Conservation (phyloP, 495 filamentous ascomycete genomes). For the Xylaria palmicola region DNA sequence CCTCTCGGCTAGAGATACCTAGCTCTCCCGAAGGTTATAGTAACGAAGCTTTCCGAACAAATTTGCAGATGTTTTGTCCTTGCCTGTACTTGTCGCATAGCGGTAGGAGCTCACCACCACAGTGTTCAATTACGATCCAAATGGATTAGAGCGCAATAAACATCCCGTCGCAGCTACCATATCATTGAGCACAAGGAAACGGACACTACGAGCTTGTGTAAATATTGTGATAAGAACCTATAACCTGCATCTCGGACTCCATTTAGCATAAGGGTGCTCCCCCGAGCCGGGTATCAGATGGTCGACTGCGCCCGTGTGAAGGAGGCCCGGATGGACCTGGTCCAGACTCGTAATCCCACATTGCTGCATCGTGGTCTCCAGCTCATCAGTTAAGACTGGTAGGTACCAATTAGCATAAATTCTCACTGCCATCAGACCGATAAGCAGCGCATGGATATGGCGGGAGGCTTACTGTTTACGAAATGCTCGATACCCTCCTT, state of each 20-base stretch:
- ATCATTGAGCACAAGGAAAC: background rate
- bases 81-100: background rate
- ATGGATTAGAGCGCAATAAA: too few relatives aligned
- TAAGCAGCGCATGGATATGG: background rate
- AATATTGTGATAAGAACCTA: background rate
- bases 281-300: slow-evolving; percentile 59
- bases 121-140: too few relatives aligned
- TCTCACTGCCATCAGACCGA: background rate
- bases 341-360: slow-evolving; percentile 69
- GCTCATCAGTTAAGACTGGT: slow-evolving; percentile 71
- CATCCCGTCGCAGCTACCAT: background rate
- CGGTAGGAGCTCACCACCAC: too few relatives aligned
- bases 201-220: background rate
- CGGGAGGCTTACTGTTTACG: slow-evolving; percentile 48
- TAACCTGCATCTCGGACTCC: slow-evolving; percentile 36
- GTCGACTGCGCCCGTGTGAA: slow-evolving; percentile 72
- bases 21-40: too few relatives aligned
- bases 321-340: slow-evolving; percentile 65
- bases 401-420: slow-evolving; percentile 5
- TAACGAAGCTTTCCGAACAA: too few relatives aligned
- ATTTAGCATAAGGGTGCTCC: slow-evolving; percentile 64
- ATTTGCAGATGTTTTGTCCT: background rate
- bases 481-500: slow-evolving; percentile 70
- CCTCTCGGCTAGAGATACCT: background rate
- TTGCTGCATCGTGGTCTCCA: slow-evolving; percentile 77